Evolutionary conservation across 2,329 filamentous ascomycete genomes (phyloP).

Genomic region (Coniochaeta sp.): DNA sequence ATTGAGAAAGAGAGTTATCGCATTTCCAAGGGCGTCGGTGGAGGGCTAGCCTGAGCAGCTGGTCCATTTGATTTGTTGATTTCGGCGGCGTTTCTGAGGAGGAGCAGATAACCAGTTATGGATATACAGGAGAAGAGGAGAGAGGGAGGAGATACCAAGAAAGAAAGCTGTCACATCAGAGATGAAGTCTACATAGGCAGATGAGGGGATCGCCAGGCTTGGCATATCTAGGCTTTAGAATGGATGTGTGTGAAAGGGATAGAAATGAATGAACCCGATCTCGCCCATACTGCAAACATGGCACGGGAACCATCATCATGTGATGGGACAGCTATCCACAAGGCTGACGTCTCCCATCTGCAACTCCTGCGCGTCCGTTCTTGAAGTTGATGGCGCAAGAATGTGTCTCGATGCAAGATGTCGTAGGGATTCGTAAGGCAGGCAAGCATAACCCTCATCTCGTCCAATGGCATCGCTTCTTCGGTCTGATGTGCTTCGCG

Average conservation of each 20-base stretch:
- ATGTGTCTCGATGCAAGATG: neutral
- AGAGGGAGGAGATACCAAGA: too few relatives aligned
- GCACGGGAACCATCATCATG: too few relatives aligned
- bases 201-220: too few relatives aligned
- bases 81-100: slow-evolving; percentile 14
- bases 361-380: neutral
- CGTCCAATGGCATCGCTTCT: neutral
- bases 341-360: neutral
- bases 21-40: neutral
- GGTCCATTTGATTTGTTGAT: slow-evolving; percentile 5
- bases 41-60: neutral
- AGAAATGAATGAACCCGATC: too few relatives aligned
- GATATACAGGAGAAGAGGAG: slow-evolving; percentile 11
- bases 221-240: too few relatives aligned
- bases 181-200: too few relatives aligned
- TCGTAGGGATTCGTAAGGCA: slow-evolving; percentile 3
- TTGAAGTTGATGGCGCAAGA: neutral
- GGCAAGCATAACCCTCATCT: neutral
- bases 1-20: neutral
- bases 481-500: neutral
- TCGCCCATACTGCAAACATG: too few relatives aligned
- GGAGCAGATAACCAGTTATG: slow-evolving; percentile 3
- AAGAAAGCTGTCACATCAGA: too few relatives aligned
- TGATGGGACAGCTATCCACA: too few relatives aligned
- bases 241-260: too few relatives aligned